phyloP scores from a whole-genome alignment of 2,329 filamentous ascomycete species.

The Alternaria gansuensis region DNA sequence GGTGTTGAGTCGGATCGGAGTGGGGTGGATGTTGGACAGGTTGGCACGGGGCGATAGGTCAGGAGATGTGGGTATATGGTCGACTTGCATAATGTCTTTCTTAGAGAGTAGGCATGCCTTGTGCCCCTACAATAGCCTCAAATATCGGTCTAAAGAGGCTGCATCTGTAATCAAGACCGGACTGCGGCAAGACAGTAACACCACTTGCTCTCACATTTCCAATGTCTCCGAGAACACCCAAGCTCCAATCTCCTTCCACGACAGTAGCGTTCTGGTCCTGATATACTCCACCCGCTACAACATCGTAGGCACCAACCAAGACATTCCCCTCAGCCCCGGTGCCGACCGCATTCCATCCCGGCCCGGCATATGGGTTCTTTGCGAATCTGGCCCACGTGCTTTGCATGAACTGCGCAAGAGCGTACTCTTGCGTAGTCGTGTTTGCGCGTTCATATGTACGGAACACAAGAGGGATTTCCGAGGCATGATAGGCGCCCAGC shows the following conservation, averaged over 20 bases:
- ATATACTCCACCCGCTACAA: slow-evolving; percentile 18
- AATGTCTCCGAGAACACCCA: slow-evolving; percentile 32
- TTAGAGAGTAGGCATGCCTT: slow-evolving; percentile 22
- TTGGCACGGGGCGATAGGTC: neutral
- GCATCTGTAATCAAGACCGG: slow-evolving; percentile 27
- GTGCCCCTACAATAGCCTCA: slow-evolving; percentile 25
- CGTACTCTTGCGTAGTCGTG: slow-evolving; percentile 33
- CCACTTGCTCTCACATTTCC: slow-evolving; percentile 28
- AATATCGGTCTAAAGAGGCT: slow-evolving; percentile 27
- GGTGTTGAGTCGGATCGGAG: slow-evolving; percentile 17
- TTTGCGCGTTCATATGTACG: slow-evolving; percentile 30
- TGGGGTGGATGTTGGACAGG: slow-evolving; percentile 11
- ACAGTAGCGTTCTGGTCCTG: slow-evolving; percentile 10
- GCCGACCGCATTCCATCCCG: slow-evolving; percentile 38
- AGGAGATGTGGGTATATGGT: neutral
- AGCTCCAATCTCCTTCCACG: slow-evolving; percentile 25
- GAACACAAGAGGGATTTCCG: slow-evolving; percentile 39
- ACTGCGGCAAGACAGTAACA: slow-evolving; percentile 30
- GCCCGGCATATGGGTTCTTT: slow-evolving; percentile 37
- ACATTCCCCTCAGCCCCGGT: slow-evolving; percentile 26
- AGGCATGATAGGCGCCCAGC: slow-evolving; percentile 35
- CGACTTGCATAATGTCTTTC: neutral
- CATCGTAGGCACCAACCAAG: slow-evolving; percentile 25
- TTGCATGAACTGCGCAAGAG: slow-evolving; percentile 33
- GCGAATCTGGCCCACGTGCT: slow-evolving; percentile 42